phyloP scores from a whole-genome alignment of 352 stramenopile genomes.

The Phytophthora quininea region DNA sequence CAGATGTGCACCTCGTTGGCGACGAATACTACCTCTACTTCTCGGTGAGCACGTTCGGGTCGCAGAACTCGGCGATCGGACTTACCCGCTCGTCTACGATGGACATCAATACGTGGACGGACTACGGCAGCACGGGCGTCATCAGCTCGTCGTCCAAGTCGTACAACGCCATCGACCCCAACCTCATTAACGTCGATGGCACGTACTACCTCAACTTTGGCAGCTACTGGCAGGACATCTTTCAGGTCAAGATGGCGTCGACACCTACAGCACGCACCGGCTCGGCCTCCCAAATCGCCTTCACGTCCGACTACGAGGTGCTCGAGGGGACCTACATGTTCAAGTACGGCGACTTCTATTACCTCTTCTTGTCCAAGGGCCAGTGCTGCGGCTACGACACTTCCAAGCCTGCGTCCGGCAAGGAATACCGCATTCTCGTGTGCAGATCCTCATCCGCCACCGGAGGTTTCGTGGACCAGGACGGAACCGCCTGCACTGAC shows the following conservation, averaged over 20 bases:
- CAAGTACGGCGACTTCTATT: constrained; percentile 42
- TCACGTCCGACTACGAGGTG: constrained; percentile 30
- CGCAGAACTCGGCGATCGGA: constrained; percentile 45
- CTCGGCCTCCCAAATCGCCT: constrained; percentile 23
- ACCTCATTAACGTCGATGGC: constrained; percentile 37
- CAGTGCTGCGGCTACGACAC: constrained; percentile 41
- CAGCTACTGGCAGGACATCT: constrained; percentile 40
- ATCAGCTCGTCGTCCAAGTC: constrained; percentile 27
- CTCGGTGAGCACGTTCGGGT: constrained; percentile 53
- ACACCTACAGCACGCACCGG: constrained; percentile 15
- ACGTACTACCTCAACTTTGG: constrained; percentile 51
- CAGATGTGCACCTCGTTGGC: constrained; percentile 43
- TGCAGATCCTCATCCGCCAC: constrained; percentile 39
- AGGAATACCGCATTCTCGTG: constrained; percentile 57
- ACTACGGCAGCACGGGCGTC: constrained; percentile 38
- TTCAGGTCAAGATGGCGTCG: constrained; percentile 29
- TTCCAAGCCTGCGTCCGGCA: constrained; percentile 28
- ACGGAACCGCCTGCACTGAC: constrained; percentile 30
- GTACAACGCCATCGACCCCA: constrained; percentile 56
- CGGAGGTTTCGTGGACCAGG: constrained; percentile 39
- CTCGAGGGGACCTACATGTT: constrained; percentile 51
- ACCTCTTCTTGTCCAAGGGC: constrained; percentile 52
- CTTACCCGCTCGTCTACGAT: constrained; percentile 45
- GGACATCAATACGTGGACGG: constrained; percentile 45
- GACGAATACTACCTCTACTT: constrained; percentile 67